These are phyloP conservation scores for Fraxinus pennsylvanica DNA, from an alignment of 257 asterid species.

Conservation along the genomic window DNA sequence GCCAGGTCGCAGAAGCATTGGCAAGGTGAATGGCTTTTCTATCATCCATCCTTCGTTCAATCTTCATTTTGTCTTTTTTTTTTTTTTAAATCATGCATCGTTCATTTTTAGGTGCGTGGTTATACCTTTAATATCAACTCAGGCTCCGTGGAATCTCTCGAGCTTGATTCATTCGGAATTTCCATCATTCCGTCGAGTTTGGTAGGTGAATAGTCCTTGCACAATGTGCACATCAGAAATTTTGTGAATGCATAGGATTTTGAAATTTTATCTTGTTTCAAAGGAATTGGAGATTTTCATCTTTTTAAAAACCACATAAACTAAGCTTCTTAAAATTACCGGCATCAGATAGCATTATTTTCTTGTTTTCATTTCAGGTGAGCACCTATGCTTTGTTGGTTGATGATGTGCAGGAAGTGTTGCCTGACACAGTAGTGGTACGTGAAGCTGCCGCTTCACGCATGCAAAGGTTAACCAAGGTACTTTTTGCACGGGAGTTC, in stretches of 20 bases:
- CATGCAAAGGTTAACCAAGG: conserved; percentile 71
- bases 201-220: conserved; percentile 43
- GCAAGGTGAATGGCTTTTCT: conserved; percentile 46
- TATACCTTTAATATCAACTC: conserved; percentile 60
- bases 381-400: conserved; percentile 64
- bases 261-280: no score
- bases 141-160: conserved; percentile 58
- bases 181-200: conserved; percentile 66
- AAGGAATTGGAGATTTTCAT: neutral
- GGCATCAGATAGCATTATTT: neutral
- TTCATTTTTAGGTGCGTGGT: conserved; percentile 59
- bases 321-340: neutral
- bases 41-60: neutral
- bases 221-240: neutral
- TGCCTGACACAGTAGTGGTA: conserved; percentile 51
- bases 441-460: conserved; percentile 59
- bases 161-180: conserved; percentile 75
- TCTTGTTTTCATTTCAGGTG: conserved; percentile 39
- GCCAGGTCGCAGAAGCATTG: conserved; percentile 45
- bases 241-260: no score
- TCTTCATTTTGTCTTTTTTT: neutral
- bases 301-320: neutral
- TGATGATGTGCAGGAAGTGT: conserved; percentile 65
- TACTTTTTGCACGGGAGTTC: neutral
- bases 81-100: neutral